phyloP scores from a whole-genome alignment of 202 grass and related monocot genomes.

The Tripidium arundinaceum region DNA sequence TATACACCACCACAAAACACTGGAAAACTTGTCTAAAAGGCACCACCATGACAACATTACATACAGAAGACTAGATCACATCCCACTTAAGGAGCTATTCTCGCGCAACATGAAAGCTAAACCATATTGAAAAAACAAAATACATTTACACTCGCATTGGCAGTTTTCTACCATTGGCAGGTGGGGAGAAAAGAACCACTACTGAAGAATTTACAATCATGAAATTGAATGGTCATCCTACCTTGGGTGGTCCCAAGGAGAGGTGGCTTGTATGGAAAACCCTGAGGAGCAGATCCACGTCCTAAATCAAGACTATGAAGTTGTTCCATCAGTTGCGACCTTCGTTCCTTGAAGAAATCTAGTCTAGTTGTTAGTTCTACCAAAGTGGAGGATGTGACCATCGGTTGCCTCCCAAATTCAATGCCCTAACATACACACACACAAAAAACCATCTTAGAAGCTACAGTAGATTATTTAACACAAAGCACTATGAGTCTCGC shows the following conservation, averaged over 20 bases:
- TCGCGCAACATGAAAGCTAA: not conserved
- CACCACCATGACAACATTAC: constrained; percentile 19
- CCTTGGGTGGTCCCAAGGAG: constrained; percentile 82
- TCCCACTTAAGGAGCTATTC: constrained; percentile 16
- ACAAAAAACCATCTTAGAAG: constrained; percentile 8
- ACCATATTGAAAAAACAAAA: constrained; percentile 23
- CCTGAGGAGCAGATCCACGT: constrained; percentile 62
- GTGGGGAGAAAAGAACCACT: constrained; percentile 18
- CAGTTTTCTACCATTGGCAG: constrained; percentile 25
- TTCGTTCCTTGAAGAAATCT: constrained; percentile 98
- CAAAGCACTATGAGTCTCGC: constrained; percentile 4
- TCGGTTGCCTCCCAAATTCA: constrained; percentile 64
- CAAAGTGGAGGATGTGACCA: constrained; percentile 85
- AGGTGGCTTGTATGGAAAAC: constrained; percentile 63
- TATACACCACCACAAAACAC: constrained; percentile 1
- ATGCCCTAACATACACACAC: constrained; percentile 46
- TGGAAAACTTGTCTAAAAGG: constrained; percentile 9
- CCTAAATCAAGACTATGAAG: constrained; percentile 96
- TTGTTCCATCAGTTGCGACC: constrained; percentile 98
- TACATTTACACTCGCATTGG: constrained; percentile 27
- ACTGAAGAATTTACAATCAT: constrained; percentile 51
- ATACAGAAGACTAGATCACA: constrained; percentile 22
- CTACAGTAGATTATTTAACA: constrained; percentile 27
- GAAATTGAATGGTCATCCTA: constrained; percentile 38
- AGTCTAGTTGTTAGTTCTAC: constrained; percentile 94